Evolutionary conservation across 2,329 filamentous ascomycete genomes (phyloP), one percentile per base, ranked within the genome.

Genomic region (Colletotrichum scovillei): DNA sequence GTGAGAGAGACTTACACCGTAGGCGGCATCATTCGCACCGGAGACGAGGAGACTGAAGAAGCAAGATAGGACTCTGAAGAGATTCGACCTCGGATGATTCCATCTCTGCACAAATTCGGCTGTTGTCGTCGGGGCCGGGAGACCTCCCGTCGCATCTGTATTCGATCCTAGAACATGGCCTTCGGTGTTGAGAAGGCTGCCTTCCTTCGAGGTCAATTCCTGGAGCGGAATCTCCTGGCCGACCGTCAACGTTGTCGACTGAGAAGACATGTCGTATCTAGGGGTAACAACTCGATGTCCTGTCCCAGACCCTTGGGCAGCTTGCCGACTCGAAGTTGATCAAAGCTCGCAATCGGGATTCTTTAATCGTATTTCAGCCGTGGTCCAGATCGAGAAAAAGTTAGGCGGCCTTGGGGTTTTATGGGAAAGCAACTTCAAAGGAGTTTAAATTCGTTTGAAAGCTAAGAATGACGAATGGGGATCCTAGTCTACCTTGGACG

Each of bases 1-100:
- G 6, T 7, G 32, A 52, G 12, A 7, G 78, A 1, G 8, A 81
- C 87, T 82, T 79, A 89, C 88, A 74, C 89, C 89, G 67, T 90
- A 90, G 12, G 88, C 88, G 2, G 88, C 86, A 79, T 91, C 89
- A 67, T 90, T 91, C 11, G 88, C 85, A 0, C 90, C 90, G 78
- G 90, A 87, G 1, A 89, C 86, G 5, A 89, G 77, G 73, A 92
- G 89, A 7, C 86, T 87, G 83, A 86, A 90, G 79, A 91, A 91
- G 0, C 88, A 86, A 0, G 90, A 85, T 2, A 83, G 80, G 1
- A 90, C 82, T 11, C 87, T 85, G 74, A 83, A 82, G 3, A 85
- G 81, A 71, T 89, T 91, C 2, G 80, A 79, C 14, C 80, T 84
- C 58, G 89, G 85, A 75, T 83, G 80, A 75, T 86, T 90, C 89